A percentile compares a stretch with the other conserved stretches of the same genome.
phyloP scores from a whole-genome alignment of 352 stramenopile genomes.

The Phytophthora gonapodyides region DNA sequence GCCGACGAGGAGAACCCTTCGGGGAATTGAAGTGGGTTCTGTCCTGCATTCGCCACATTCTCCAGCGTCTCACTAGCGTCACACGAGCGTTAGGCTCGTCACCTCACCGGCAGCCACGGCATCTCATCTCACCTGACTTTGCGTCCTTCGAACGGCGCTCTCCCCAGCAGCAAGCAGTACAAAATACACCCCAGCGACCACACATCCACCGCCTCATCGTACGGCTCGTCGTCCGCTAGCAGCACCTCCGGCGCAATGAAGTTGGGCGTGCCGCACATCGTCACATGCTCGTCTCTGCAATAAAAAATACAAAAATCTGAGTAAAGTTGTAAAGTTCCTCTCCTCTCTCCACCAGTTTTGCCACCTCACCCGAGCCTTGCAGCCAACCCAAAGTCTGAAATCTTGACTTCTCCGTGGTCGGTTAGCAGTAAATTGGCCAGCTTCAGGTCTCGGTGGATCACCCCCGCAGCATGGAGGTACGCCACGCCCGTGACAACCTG shows the following conservation, averaged over 20 bases:
- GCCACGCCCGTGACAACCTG: constrained; percentile 54
- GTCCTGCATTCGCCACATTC: constrained; percentile 64
- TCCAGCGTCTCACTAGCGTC: constrained; percentile 61
- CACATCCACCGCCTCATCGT: constrained; percentile 71
- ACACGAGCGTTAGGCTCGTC: not conserved
- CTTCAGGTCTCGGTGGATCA: constrained; percentile 84
- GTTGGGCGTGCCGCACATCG: constrained; percentile 83
- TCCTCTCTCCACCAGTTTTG: not conserved
- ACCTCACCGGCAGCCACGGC: not conserved
- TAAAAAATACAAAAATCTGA: constrained; percentile 1
- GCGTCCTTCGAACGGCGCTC: constrained; percentile 72
- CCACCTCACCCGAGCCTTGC: constrained; percentile 48
- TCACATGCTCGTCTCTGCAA: constrained; percentile 55
- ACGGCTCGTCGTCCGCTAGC: constrained; percentile 39
- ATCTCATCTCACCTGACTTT: constrained; percentile 57
- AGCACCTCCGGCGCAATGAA: constrained; percentile 84
- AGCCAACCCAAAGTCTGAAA: constrained; percentile 81
- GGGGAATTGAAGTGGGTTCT: constrained; percentile 51
- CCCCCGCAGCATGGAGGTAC: constrained; percentile 61
- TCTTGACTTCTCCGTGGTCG: constrained; percentile 55
- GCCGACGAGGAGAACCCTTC: constrained; percentile 58
- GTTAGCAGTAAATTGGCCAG: constrained; percentile 76
- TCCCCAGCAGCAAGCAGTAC: constrained; percentile 67
- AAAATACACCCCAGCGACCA: constrained; percentile 87
- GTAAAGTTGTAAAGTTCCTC: not conserved